Evolutionary conservation across 768 basidiomycete species (phyloP).

Genomic region (Suillus discolor): DNA sequence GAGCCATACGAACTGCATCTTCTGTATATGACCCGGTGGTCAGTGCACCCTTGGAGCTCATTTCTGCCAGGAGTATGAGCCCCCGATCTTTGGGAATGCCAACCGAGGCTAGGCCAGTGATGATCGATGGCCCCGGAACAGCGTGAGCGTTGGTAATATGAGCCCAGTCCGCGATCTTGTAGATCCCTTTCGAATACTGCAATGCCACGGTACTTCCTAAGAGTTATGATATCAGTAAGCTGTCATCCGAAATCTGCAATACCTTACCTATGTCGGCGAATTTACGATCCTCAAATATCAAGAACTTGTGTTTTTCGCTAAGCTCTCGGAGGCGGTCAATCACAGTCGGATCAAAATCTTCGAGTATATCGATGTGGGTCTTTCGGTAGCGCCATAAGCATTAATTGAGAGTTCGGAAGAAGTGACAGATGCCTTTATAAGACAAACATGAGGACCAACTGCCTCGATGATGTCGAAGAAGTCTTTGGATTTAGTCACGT

Average conservation of each 20-base stretch:
- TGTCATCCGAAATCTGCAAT: not conserved
- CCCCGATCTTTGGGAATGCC: constrained; percentile 81
- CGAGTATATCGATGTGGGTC: constrained; percentile 97
- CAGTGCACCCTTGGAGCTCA: constrained; percentile 90
- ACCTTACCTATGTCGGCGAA: constrained; percentile 95
- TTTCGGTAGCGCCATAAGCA: constrained; percentile 42
- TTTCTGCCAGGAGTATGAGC: constrained; percentile 90
- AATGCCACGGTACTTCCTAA: constrained; percentile 94
- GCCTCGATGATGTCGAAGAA: constrained; percentile 85
- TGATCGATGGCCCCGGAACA: constrained; percentile 93
- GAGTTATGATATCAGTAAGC: constrained; percentile 11
- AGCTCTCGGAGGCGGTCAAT: constrained; percentile 71
- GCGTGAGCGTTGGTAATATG: constrained; percentile 98
- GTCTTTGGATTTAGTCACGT: constrained; percentile 79
- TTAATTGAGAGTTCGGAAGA: constrained; percentile 12
- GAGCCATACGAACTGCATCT: constrained; percentile 86
- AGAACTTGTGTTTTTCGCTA: constrained; percentile 82
- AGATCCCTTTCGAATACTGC: constrained; percentile 91
- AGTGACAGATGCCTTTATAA: constrained; percentile 76
- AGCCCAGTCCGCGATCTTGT: constrained; percentile 94
- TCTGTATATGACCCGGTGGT: constrained; percentile 84
- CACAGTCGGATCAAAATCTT: constrained; percentile 81
- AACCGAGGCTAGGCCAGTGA: constrained; percentile 86
- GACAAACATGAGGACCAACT: constrained; percentile 88
- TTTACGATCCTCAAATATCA: constrained; percentile 98